Percentiles rank a stretch among this genome's conserved stretches.
These are phyloP conservation scores for Hondaea fermentalgiana DNA, from an alignment of 108 stramenopile species.

Conservation along the genomic window DNA sequence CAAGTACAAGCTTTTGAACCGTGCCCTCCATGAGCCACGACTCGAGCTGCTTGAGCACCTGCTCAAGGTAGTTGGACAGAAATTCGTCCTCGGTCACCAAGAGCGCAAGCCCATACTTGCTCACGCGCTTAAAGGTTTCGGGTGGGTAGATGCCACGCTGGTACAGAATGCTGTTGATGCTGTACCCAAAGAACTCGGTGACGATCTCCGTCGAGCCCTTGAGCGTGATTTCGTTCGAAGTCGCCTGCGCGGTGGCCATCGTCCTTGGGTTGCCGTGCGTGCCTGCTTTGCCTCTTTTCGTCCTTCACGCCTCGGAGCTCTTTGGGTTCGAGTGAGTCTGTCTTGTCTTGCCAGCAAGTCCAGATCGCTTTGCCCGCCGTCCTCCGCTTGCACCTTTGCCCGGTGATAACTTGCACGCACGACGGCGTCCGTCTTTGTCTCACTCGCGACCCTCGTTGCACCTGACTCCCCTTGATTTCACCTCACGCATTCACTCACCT, in stretches of 20 bases:
- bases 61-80: slow-evolving; percentile 67
- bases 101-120: slow-evolving; percentile 90
- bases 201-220: slow-evolving; percentile 91
- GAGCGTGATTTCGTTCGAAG: slow-evolving; percentile 74
- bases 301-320: not conserved
- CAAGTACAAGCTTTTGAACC: slow-evolving; percentile 87
- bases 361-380: too few species aligned
- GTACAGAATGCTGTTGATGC: slow-evolving; percentile 95
- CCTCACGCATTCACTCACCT: not conserved
- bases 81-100: slow-evolving; percentile 88
- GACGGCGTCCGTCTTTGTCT: too few species aligned
- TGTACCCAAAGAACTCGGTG: slow-evolving; percentile 91
- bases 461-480: not conserved
- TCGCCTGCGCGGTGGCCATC: slow-evolving; percentile 5
- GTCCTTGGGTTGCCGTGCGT: not conserved
- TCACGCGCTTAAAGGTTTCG: slow-evolving; percentile 79
- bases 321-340: not conserved
- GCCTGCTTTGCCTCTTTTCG: not conserved
- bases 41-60: slow-evolving; percentile 81
- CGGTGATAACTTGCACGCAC: too few species aligned
- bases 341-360: not conserved
- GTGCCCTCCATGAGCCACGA: slow-evolving; percentile 75
- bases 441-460: too few species aligned
- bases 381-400: too few species aligned
- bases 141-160: slow-evolving; percentile 97